These are phyloP conservation scores for Pseudogymnoascus sp. DNA, from an alignment of 2,329 filamentous ascomycete species.

Conservation along the genomic window DNA sequence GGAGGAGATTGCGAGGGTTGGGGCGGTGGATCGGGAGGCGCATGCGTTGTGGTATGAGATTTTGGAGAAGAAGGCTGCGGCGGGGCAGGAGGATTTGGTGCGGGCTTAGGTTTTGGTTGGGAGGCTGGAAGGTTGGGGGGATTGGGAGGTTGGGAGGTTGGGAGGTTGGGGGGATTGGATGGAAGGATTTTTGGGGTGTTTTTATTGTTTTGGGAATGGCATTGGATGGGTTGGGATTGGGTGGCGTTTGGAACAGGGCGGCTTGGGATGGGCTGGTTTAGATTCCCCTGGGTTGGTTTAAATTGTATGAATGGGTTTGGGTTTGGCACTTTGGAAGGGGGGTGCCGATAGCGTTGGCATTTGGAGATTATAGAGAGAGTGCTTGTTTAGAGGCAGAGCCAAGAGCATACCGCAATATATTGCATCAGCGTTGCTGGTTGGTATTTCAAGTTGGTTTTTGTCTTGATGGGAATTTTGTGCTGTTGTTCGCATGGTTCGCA, in stretches of 20 bases:
- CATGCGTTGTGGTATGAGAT: constrained; percentile 66
- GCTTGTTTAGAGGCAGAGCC: background rate
- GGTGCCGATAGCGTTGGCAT: background rate
- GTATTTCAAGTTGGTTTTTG: background rate
- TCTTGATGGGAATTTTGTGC: background rate
- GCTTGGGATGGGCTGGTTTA: background rate
- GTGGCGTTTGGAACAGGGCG: background rate
- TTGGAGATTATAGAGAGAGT: background rate
- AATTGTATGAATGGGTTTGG: constrained; percentile 1
- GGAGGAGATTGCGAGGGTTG: constrained; percentile 58
- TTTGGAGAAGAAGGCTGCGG: constrained; percentile 31
- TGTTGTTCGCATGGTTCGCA: background rate
- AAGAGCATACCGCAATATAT: constrained; percentile 5
- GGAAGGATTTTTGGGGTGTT: background rate
- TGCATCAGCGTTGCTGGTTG: constrained; percentile 5
- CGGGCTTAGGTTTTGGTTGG: constrained; percentile 6
- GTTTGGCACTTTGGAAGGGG: constrained; percentile 1
- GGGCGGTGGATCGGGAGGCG: constrained; percentile 58
- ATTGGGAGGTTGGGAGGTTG: background rate
- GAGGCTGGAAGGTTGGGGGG: background rate
- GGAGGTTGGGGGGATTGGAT: background rate
- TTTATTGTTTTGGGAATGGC: background rate
- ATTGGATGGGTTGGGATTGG: background rate
- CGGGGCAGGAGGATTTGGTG: constrained; percentile 60
- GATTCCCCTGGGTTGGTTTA: constrained; percentile 1